Evolutionary conservation across 116 monocot species (phyloP).

Genomic region (Dioscorea cayenensis): DNA sequence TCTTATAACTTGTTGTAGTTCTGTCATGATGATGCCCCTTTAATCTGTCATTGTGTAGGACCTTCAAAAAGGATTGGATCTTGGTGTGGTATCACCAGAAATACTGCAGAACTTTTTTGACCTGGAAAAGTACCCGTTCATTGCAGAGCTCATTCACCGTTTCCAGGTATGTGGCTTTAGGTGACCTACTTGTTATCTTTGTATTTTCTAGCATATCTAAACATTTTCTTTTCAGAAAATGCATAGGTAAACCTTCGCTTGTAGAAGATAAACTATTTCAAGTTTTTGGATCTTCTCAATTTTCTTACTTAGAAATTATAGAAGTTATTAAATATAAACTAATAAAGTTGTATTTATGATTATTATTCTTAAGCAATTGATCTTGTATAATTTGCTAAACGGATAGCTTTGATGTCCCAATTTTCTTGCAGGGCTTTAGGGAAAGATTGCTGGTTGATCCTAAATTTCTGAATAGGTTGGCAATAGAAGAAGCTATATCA

Average conservation of each 20-base stretch:
- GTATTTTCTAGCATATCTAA: not conserved
- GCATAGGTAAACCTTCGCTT: too few relatives aligned
- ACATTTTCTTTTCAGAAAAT: too few relatives aligned
- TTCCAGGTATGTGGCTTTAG: conserved; percentile 57
- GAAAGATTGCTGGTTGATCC: conserved; percentile 95
- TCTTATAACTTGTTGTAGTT: not conserved
- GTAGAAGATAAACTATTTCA: too few relatives aligned
- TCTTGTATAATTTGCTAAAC: not conserved
- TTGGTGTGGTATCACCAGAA: conserved; percentile 91
- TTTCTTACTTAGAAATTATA: too few relatives aligned
- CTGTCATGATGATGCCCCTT: not conserved
- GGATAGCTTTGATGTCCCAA: too few relatives aligned
- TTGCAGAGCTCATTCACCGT: conserved; percentile 75
- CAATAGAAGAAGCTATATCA: conserved; percentile 93
- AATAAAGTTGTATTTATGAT: too few relatives aligned
- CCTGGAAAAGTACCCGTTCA: conserved; percentile 88
- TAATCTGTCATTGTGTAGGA: conserved; percentile 29
- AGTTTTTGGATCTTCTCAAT: too few relatives aligned
- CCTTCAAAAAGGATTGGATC: conserved; percentile 91
- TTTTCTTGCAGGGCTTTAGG: conserved; percentile 76
- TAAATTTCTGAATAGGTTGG: conserved; percentile 84
- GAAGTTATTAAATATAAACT: too few relatives aligned
- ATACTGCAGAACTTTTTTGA: conserved; percentile 93
- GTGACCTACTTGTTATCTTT: not conserved
- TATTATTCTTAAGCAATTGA: not conserved